These are phyloP conservation scores for Neopestalotiopsis sp. DNA, from an alignment of 2,329 filamentous ascomycete species.

Conservation along the genomic window DNA sequence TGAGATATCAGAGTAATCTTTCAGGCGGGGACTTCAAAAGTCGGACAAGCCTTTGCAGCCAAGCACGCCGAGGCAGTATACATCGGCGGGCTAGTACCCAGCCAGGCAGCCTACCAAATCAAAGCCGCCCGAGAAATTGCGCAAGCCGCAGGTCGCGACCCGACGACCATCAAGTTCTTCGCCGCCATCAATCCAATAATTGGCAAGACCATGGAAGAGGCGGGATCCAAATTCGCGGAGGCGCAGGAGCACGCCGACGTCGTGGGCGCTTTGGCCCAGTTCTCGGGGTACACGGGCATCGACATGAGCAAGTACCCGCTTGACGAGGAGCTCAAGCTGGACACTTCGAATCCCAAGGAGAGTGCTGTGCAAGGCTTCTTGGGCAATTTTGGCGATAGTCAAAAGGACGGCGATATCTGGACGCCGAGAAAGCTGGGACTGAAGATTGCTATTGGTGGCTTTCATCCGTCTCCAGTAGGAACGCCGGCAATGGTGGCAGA, in stretches of 20 bases:
- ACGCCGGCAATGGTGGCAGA: conserved; percentile 10
- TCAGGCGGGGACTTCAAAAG: conserved; percentile 66
- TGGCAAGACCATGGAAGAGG: background rate
- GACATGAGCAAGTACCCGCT: conserved; percentile 13
- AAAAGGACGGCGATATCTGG: conserved; percentile 5
- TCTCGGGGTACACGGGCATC: conserved; percentile 10
- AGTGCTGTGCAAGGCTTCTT: conserved; percentile 8
- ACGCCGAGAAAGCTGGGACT: background rate
- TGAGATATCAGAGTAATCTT: conserved; percentile 50
- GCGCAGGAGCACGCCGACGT: conserved; percentile 15
- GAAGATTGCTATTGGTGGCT: conserved; percentile 7
- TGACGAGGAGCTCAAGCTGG: conserved; percentile 8
- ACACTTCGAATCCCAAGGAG: conserved; percentile 14
- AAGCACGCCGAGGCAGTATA: conserved; percentile 66
- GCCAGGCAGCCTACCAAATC: conserved; percentile 12
- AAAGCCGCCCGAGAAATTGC: conserved; percentile 10
- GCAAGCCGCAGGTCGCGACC: conserved; percentile 5
- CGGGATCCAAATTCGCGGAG: background rate
- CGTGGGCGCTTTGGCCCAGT: conserved; percentile 8
- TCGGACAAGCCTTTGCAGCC: conserved; percentile 65
- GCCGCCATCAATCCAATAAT: conserved; percentile 13
- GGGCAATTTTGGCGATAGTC: conserved; percentile 10
- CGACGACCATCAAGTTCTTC: conserved; percentile 10
- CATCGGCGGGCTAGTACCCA: conserved; percentile 9
- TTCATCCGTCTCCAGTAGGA: conserved; percentile 7